Evolutionary conservation across 1,139 yeast genomes (phyloP).

Genomic region (Blastobotrys ciferrii): DNA sequence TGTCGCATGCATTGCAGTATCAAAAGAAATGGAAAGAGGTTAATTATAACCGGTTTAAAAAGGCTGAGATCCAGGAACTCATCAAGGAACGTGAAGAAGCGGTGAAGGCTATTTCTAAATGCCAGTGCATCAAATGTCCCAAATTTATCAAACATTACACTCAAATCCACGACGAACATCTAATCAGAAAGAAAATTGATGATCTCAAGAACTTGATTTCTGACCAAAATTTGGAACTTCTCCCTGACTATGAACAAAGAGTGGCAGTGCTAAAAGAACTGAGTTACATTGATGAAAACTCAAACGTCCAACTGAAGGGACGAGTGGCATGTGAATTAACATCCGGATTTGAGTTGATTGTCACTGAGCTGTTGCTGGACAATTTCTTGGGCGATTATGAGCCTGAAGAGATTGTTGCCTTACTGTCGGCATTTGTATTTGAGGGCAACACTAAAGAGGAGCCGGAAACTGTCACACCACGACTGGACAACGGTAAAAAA

Average conservation of each 20-base stretch:
- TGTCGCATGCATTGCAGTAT: constrained; percentile 42
- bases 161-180: constrained; percentile 48
- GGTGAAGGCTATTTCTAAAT: constrained; percentile 39
- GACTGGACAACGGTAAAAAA: constrained; percentile 73
- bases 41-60: constrained; percentile 18
- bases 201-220: constrained; percentile 62
- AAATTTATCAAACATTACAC: constrained; percentile 50
- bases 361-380: constrained; percentile 86
- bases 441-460: constrained; percentile 70
- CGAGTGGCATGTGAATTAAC: constrained; percentile 85
- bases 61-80: constrained; percentile 20
- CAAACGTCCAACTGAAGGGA: constrained; percentile 81
- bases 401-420: constrained; percentile 93
- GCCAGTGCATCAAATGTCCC: constrained; percentile 29
- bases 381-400: constrained; percentile 91
- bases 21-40: constrained; percentile 50
- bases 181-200: constrained; percentile 51
- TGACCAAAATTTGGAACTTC: constrained; percentile 81
- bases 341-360: constrained; percentile 84
- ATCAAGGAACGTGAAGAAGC: constrained; percentile 45
- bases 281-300: constrained; percentile 71
- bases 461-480: constrained; percentile 69
- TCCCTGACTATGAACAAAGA: constrained; percentile 94
- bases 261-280: constrained; percentile 69
- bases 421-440: constrained; percentile 86